Evolutionary conservation across 352 stramenopile genomes (phyloP).

Genomic region (Peronosclerospora sorghi): DNA sequence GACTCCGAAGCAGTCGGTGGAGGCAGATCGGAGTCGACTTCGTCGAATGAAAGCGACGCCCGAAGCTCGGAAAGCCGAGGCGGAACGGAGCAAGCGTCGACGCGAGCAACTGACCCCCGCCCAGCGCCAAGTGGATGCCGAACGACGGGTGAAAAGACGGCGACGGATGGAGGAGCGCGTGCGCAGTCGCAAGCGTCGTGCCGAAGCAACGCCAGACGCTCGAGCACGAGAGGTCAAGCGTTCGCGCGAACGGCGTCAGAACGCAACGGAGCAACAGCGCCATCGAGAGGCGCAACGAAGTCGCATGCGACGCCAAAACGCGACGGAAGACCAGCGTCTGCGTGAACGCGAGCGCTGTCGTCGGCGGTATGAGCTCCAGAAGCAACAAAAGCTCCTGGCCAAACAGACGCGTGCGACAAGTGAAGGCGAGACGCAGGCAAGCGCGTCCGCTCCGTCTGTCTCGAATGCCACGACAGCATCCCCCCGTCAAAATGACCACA

Average conservation of each 20-base stretch:
- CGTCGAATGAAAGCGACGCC: constrained; percentile 34
- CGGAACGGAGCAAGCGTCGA: constrained; percentile 42
- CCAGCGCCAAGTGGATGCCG: constrained; percentile 50
- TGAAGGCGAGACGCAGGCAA: constrained; percentile 1
- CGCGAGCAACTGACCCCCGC: constrained; percentile 50
- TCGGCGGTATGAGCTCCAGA: constrained; percentile 52
- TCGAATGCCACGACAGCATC: constrained; percentile 3
- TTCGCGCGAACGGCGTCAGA: constrained; percentile 41
- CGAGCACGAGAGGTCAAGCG: constrained; percentile 45
- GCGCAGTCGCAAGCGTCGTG: constrained; percentile 33
- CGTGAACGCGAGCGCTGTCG: constrained; percentile 59
- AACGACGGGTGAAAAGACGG: constrained; percentile 49
- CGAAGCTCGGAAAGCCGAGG: constrained; percentile 37
- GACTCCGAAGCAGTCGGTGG: constrained; percentile 23
- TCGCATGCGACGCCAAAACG: constrained; percentile 39
- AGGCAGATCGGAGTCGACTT: constrained; percentile 51
- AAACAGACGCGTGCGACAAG: constrained; percentile 4
- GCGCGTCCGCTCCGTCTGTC: background rate
- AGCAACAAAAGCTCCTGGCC: constrained; percentile 18
- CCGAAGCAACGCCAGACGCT: constrained; percentile 32
- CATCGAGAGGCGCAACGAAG: constrained; percentile 50
- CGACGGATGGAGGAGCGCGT: constrained; percentile 38
- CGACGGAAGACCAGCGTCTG: constrained; percentile 45
- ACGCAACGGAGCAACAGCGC: constrained; percentile 56
- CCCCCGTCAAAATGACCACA: constrained; percentile 3